Conservation (phyloP, 192 early-diverging fungal genomes). For the Rhizoclosmatium sp. region DNA sequence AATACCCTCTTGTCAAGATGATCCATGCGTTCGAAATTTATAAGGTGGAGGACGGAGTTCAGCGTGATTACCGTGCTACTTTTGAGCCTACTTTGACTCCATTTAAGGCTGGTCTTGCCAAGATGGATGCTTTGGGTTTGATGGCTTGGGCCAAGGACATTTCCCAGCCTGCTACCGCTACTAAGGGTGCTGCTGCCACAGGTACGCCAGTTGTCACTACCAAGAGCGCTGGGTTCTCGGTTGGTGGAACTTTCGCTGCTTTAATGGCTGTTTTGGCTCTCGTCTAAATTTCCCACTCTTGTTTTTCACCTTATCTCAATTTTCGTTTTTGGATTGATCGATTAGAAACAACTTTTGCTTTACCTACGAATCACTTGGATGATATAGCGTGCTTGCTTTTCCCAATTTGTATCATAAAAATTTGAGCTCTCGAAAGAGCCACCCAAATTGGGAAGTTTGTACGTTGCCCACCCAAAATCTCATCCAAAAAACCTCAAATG, state of each 20-base stretch:
- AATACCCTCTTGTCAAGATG: slow-evolving; percentile 30
- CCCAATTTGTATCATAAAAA: too few species aligned
- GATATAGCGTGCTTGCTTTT: too few species aligned
- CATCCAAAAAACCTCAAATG: too few species aligned
- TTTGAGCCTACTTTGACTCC: slow-evolving; percentile 1
- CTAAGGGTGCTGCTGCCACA: neutral
- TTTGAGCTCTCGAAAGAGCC: too few species aligned
- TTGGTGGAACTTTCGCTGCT: neutral
- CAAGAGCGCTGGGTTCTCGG: neutral
- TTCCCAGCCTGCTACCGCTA: neutral
- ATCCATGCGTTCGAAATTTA: slow-evolving; percentile 29
- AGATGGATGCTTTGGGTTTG: slow-evolving; percentile 14
- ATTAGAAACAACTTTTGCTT: too few species aligned
- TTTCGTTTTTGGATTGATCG: too few species aligned
- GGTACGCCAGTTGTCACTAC: slow-evolving; percentile 1
- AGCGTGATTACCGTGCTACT: slow-evolving; percentile 8
- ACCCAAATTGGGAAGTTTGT: too few species aligned
- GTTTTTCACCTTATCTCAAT: neutral
- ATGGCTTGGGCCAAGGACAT: slow-evolving; percentile 24
- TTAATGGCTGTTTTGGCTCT: neutral
- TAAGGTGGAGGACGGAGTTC: slow-evolving; percentile 13
- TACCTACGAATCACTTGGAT: too few species aligned
- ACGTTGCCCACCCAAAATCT: too few species aligned
- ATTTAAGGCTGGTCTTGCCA: slow-evolving; percentile 11
- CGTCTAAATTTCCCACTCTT: neutral